These are phyloP conservation scores for Melampsora occidentalis DNA, from an alignment of 1,284 basidiomycete genomes.

Conservation along the genomic window DNA sequence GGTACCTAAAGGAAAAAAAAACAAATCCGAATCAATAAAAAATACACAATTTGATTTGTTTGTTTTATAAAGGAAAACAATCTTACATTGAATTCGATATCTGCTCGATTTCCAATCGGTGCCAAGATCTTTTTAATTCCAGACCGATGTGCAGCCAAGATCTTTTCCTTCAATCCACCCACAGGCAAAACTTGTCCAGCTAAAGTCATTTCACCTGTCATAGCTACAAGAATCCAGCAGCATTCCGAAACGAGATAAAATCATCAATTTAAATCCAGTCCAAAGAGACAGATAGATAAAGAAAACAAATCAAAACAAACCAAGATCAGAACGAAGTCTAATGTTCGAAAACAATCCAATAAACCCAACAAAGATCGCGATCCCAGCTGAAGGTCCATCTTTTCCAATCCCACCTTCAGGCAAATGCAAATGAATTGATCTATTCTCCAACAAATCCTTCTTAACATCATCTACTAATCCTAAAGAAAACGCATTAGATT, in stretches of 20 bases:
- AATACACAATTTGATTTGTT: too few relatives aligned
- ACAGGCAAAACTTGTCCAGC: conserved; percentile 89
- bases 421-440: conserved; percentile 90
- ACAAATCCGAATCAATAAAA: background rate
- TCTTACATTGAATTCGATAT: conserved; percentile 82
- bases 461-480: conserved; percentile 74
- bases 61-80: too few relatives aligned
- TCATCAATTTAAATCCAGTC: too few relatives aligned
- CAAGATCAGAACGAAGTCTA: conserved; percentile 77
- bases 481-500: conserved; percentile 79
- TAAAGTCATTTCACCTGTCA: conserved; percentile 92
- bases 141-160: conserved; percentile 81
- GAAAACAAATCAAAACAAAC: conserved; percentile 57
- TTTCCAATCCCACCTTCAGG: conserved; percentile 96
- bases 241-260: too few relatives aligned
- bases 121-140: conserved; percentile 88
- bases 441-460: conserved; percentile 71
- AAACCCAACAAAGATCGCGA: conserved; percentile 84
- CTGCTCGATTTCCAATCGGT: conserved; percentile 78
- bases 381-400: conserved; percentile 94
- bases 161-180: conserved; percentile 78
- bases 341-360: conserved; percentile 84
- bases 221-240: too few relatives aligned
- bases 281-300: too few relatives aligned
- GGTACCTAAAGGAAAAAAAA: conserved; percentile 59